A percentile compares a stretch with the other conserved stretches of the same genome.
Evolutionary conservation across 192 early-diverging fungal species (phyloP).

Genomic region (Gigaspora rosea): DNA sequence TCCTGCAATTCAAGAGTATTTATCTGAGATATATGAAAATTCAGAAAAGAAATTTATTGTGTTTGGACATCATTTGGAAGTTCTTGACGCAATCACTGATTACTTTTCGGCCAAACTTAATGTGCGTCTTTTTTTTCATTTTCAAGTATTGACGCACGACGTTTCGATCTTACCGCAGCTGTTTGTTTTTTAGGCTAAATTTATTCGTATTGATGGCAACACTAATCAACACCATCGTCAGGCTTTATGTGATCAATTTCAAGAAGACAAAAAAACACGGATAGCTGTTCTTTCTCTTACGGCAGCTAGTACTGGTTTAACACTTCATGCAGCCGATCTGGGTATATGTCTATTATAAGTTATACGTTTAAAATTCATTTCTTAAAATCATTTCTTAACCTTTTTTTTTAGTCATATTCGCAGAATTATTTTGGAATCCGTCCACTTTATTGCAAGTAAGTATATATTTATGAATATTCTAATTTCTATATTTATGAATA

Average conservation of each 20-base stretch:
- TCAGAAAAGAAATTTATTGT: conserved; percentile 50
- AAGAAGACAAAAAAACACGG: conserved; percentile 34
- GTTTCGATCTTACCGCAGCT: no score
- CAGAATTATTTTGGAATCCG: conserved; percentile 56
- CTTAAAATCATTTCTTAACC: neutral
- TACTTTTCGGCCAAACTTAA: conserved; percentile 29
- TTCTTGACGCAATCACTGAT: conserved; percentile 38
- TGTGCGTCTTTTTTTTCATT: neutral
- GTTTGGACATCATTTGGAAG: conserved; percentile 49
- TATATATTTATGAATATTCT: neutral
- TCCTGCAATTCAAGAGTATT: conserved; percentile 43
- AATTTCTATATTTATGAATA: neutral
- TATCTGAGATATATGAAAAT: conserved; percentile 39
- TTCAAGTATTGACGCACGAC: no score
- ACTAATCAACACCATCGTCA: conserved; percentile 39
- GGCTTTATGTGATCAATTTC: conserved; percentile 48
- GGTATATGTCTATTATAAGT: conserved; percentile 19
- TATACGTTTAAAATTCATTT: neutral
- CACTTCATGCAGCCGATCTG: conserved; percentile 47
- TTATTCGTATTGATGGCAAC: conserved; percentile 50
- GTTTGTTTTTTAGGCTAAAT: conserved; percentile 1
- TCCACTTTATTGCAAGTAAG: conserved; percentile 44
- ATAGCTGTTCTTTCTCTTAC: conserved; percentile 51
- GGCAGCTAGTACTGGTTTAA: conserved; percentile 51
- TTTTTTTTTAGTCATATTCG: conserved; percentile 48